Conservation (phyloP, 2,329 filamentous ascomycete genomes). For the Arthrobotrys sphaeroides region DNA sequence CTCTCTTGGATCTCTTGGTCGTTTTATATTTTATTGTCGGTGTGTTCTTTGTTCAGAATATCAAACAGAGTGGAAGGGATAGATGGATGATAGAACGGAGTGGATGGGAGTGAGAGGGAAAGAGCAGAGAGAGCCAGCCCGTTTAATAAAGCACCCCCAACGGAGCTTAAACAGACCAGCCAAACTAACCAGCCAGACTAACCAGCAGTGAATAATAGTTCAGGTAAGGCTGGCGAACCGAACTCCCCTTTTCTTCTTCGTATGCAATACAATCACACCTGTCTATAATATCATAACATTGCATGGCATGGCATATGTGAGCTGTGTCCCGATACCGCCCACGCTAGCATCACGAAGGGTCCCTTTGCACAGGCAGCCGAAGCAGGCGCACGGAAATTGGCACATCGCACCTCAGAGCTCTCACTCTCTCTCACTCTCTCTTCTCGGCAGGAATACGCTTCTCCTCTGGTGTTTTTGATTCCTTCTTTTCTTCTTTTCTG, state of each 20-base stretch:
- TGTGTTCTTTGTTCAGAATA: background rate
- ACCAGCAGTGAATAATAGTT: too few relatives aligned
- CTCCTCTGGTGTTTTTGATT: background rate
- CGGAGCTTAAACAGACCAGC: too few relatives aligned
- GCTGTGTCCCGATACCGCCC: constrained; percentile 6
- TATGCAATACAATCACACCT: background rate
- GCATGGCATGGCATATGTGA: background rate
- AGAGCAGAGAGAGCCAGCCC: background rate
- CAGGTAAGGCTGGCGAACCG: background rate
- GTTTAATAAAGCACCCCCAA: background rate
- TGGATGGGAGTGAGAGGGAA: background rate
- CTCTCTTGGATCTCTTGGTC: background rate
- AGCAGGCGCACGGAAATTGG: constrained; percentile 44
- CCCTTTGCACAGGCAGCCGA: constrained; percentile 31
- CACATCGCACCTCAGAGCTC: background rate
- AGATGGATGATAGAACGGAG: background rate
- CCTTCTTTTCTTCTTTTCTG: background rate
- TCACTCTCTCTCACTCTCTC: background rate
- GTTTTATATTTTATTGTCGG: background rate
- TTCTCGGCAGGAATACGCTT: background rate
- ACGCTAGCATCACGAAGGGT: background rate
- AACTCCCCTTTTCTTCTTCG: background rate
- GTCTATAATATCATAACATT: background rate
- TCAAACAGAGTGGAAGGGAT: background rate
- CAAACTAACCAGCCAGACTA: too few relatives aligned